Base-by-base conservation (phyloP, 164 flowering plant genomes). In the Macadamia tetraphylla region DNA sequence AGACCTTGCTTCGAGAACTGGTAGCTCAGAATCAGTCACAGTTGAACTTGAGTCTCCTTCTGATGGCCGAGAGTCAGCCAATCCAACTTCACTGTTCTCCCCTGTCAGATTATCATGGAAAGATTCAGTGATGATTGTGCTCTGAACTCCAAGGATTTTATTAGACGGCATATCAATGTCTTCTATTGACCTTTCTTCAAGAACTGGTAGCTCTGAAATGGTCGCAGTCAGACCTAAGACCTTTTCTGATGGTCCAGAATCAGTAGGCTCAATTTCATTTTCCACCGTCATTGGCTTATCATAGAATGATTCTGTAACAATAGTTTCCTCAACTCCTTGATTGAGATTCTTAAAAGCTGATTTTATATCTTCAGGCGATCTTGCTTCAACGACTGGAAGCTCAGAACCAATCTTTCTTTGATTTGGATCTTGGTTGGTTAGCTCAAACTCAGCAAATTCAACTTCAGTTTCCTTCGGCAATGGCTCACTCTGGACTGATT, bases 1-100 rank as follows among this genome's bases (percentile, higher is more conserved):
- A 30, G 82, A 62, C 70, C 68, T 74, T 32, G 74, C 83, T 61
- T 80, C 83, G 57, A 76, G 67, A 66, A 75, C 76, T 2, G n/a
- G 64, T 29, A 58, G 29, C 29, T 58, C 35, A 5, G 60, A 58
- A 29, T 58, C 4, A 13, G 14, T 29, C 11, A 23, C 60, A 58
- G 60, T 64, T 74, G 70, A 67, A 68, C 48, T 43, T 67, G 51
- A 55, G 13, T 65, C 62, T 58, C 72, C 29, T 30, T 49, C 48
- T 57, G 42, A 29, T 40, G n/a, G 18, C 31, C 35, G 40, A 63
- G 56, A 30, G 18, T 42, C 65, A 42, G 44, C 55, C 49, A 44
- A 13, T 51, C 59, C 51, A 49, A 49, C 59, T 49, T 1, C 52
- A 31, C 17, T 13, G 18, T 68, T 65, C n/a, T 61, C 71, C 65